phyloP scores from a whole-genome alignment of 305 asterid species.

The Ruellia speciosa region DNA sequence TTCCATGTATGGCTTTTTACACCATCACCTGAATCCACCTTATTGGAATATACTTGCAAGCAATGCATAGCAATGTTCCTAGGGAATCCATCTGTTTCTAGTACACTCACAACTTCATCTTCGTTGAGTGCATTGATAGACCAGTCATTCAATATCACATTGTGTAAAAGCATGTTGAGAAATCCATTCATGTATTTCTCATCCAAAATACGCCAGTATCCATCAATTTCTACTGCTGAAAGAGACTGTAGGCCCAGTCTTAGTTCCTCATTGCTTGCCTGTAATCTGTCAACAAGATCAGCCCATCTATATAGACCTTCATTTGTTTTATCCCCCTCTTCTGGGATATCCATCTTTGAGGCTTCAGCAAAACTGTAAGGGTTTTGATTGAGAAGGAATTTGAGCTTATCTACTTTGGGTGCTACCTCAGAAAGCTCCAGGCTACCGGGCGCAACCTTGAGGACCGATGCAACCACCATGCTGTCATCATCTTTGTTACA shows the following conservation, averaged over 20 bases:
- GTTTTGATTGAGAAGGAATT: conserved; percentile 59
- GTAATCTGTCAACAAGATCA: conserved; percentile 60
- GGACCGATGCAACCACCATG: conserved; percentile 43
- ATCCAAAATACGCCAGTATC: conserved; percentile 73
- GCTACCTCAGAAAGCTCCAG: conserved; percentile 85
- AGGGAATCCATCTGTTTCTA: conserved; percentile 69
- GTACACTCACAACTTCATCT: conserved; percentile 51
- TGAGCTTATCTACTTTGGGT: conserved; percentile 75
- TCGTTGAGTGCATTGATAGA: conserved; percentile 42
- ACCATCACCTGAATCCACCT: conserved; percentile 33
- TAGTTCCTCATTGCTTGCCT: conserved; percentile 77
- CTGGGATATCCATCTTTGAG: conserved; percentile 47
- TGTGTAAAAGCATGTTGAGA: conserved; percentile 62
- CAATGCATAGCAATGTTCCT: conserved; percentile 56
- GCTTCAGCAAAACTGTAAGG: conserved; percentile 52
- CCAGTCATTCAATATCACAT: conserved; percentile 60
- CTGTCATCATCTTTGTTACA: conserved; percentile 27
- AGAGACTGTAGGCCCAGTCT: conserved; percentile 47
- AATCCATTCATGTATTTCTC: conserved; percentile 47
- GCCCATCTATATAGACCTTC: conserved; percentile 61
- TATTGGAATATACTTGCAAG: conserved; percentile 43
- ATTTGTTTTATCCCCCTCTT: conserved; percentile 22
- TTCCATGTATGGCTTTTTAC: conserved; percentile 38
- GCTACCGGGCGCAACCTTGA: conserved; percentile 67
- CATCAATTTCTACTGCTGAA: conserved; percentile 65